Evolutionary conservation across 192 early-diverging fungal genomes (phyloP), one percentile per base, ranked within the genome.

Genomic region (Allomyces javanicus): DNA sequence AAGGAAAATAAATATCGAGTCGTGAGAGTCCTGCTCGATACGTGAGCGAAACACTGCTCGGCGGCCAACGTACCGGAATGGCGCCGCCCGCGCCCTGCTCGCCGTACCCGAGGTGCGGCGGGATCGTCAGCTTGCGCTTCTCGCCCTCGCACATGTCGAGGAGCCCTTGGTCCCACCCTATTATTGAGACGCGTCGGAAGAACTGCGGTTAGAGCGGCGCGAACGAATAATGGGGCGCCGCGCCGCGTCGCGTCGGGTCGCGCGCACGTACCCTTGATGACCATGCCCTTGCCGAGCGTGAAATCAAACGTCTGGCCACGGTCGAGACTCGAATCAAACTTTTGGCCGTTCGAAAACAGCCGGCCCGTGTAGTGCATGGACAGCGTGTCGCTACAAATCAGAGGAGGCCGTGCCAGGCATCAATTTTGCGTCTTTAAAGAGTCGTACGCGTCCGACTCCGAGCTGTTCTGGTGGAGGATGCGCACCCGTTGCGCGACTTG

Each of bases 361-460:
- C 75, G 81, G 62, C 88, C 88, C 26, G 83, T 86, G 73, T 90
- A 90, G 67, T 90, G 86, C 85, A 90, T 88, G 1, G 83, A 78
- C 24, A 89, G 62, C 24, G 65, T 73, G 69, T 87, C 86, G 71
- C 84, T 85, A 40, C 22, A 44, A 22, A 27, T 27, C 26, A 1
- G 33, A 40, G 33, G 33, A 40, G 5, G 33, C 33, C 33, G 33
- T 9, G 33, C 9, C 33, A 7, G 33, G 33, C 33, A 40, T 40
- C 7, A 9, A 9, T 40, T 40, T 40, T 9, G 33, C 9, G 33
- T 40, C 33, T 3, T 40, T 26, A 4, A 26, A 26, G 26, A 26
- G 26, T 7, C 33, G 9, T 0, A 40, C 33, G 33, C 33, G 33
- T 40, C 7, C 7, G 7, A 40, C 3, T 0, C 26, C 26, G 26